Evolutionary conservation across 2,329 filamentous ascomycete species (phyloP), one percentile per base, ranked within the genome.

Genomic region (Salinomyces thailandicus): DNA sequence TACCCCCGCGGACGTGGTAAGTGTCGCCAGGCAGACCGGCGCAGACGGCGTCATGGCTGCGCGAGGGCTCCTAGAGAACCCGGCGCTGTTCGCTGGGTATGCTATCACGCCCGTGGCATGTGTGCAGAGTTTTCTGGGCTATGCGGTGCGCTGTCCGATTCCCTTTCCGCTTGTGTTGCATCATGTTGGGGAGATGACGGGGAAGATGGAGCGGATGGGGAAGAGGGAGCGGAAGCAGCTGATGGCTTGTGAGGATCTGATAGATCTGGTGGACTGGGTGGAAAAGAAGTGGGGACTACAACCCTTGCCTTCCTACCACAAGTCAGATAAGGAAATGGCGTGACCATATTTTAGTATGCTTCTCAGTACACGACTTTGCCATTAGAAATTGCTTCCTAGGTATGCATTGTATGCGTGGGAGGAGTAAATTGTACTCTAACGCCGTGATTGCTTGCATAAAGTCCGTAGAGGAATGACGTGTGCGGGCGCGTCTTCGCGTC

Each of bases 141-240:
- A 73, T 41, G 69, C 69, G 7, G 67, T 73, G 7, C 63, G 65
- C 26, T 55, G 48, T 37, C 77, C 78, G 5, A 61, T 82, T 18
- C 77, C 77, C 2, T 69, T 75, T 44, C 77, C 78, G 55, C 60
- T 83, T 29, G 69, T 72, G 4, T 62, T 77, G 38, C 78, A 83
- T 54, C 79, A 83, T 54, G 53, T 83, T 18, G 68, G 65, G 38
- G 76, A 83, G 61, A 83, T 84, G 78, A 73, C 74, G 57, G 54
- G 53, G 2, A 55, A 67, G 4, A 61, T 79, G 50, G 68, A 68
- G 39, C 73, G 76, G 60, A 55, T 73, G 28, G 74, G 78, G 31
- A 58, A 57, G 44, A 47, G 45, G 40, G 45, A 49, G 33, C 51
- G 46, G 39, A 54, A 38, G 39, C 20, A 30, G 33, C 24, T 58